phyloP scores from a whole-genome alignment of 768 basidiomycete species.

The Tulasnella sp. region DNA sequence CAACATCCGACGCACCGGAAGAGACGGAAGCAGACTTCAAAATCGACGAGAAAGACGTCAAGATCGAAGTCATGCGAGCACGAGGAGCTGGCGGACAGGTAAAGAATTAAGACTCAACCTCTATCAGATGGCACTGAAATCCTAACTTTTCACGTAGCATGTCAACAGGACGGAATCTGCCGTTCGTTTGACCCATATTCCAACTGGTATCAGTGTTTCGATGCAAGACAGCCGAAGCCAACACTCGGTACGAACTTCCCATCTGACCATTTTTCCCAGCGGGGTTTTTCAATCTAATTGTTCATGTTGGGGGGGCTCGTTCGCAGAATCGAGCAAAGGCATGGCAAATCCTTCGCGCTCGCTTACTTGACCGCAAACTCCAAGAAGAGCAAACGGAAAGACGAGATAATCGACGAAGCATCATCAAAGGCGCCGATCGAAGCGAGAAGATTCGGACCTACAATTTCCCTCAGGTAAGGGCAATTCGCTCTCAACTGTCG shows the following conservation, averaged over 20 bases:
- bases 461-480: constrained; percentile 73
- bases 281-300: background rate
- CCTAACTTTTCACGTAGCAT: constrained; percentile 45
- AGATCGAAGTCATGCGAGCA: constrained; percentile 89
- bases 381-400: constrained; percentile 59
- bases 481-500: background rate
- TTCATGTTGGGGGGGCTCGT: background rate
- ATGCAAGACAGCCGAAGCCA: constrained; percentile 98
- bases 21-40: constrained; percentile 61
- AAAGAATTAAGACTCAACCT: constrained; percentile 21
- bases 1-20: constrained; percentile 57
- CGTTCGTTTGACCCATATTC: constrained; percentile 85
- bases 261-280: background rate
- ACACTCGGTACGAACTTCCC: constrained; percentile 38
- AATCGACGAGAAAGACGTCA: constrained; percentile 71
- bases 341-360: constrained; percentile 78
- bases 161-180: constrained; percentile 99
- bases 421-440: constrained; percentile 75
- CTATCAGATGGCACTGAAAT: background rate
- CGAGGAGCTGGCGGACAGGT: constrained; percentile 97
- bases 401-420: constrained; percentile 57
- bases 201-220: constrained; percentile 88
- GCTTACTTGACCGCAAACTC: constrained; percentile 75
- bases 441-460: constrained; percentile 96
- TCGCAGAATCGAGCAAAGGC: constrained; percentile 83